Conservation (phyloP, 805 yeast genomes). For the Metschnikowia cerradonensis region DNA sequence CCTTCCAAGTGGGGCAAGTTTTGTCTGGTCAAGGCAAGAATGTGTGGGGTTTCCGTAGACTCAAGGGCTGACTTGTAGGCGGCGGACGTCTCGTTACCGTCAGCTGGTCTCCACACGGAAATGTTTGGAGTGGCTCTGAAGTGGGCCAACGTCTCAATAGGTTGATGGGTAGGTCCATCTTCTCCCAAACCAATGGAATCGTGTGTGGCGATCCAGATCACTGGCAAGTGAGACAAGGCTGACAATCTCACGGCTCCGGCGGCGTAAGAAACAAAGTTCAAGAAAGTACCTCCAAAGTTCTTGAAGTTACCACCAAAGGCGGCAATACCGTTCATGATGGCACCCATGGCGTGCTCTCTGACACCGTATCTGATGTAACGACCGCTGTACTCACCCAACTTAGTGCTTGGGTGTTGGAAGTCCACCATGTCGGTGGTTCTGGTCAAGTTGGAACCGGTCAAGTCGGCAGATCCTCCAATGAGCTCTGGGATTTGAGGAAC, state of each 20-base stretch:
- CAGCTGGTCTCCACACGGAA: conserved; percentile 90
- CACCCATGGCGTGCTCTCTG: conserved; percentile 99
- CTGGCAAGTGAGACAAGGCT: conserved; percentile 78
- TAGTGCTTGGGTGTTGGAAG: conserved; percentile 84
- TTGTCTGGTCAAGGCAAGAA: conserved; percentile 80
- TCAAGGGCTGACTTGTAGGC: conserved; percentile 67
- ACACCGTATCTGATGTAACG: conserved; percentile 97
- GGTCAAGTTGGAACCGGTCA: conserved; percentile 95
- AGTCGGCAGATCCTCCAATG: conserved; percentile 97
- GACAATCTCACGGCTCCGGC: conserved; percentile 85
- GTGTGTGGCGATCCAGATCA: conserved; percentile 85
- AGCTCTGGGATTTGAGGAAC: conserved; percentile 74
- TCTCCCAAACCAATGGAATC: conserved; percentile 90
- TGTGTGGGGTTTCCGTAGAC: conserved; percentile 62
- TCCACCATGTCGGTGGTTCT: conserved; percentile 79
- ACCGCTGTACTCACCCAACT: conserved; percentile 83
- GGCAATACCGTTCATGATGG: conserved; percentile 93
- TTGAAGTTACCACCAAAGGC: conserved; percentile 85
- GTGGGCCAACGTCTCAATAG: conserved; percentile 84
- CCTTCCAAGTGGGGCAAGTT: conserved; percentile 91
- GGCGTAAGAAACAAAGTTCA: conserved; percentile 83
- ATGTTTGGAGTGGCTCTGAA: conserved; percentile 81
- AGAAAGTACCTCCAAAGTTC: conserved; percentile 96
- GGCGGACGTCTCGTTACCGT: conserved; percentile 85
- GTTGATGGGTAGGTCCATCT: conserved; percentile 93